Base-by-base conservation (phyloP, 192 early-diverging fungal genomes). In the Coemansia sp. region DNA sequence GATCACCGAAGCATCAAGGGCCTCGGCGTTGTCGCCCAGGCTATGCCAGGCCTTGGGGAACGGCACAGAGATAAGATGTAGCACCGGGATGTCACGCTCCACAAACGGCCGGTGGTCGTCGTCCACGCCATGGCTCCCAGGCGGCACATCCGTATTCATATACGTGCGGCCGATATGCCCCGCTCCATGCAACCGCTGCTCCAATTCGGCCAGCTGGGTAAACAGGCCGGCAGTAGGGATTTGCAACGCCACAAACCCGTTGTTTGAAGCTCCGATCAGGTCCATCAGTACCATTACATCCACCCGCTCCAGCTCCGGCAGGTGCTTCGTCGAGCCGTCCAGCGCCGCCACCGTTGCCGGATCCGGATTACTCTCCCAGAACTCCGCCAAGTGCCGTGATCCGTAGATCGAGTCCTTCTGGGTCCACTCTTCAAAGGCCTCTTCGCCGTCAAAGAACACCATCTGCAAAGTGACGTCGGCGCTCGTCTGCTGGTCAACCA, bases 401-500 rank as follows among this genome's bases (percentile, higher is more conserved):
- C 94, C 94, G 73, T 97, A 97, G 11, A 91, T 65, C 12, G 94
- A 97, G 71, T 97, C 92, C 0, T 63, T 79, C 6, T 17, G 47
- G 3, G 80, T 74, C 92, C 92, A 95, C 2, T 76, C 51, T 14
- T 41, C 49, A 59, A 91, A 90, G 4, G 94, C 91, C 56, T 98
- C 94, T 47, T 98, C 94, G 23, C 94, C 94, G 60, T 98, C 94
- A 64, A 98, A 96, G 48, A 98, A 98, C 18, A 98, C 78, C n/a
- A 98, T 41, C 63, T 98, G 94, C 35, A 96, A 32, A 7, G 85
- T 87, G 0, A 78, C 64, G 25, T 81, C 76, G 27, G 51, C 18
- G 23, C 64, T 58, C 1, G 39, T 40, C 38, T 61, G 45, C 34
- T 64, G 61, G 17, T 82, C 76, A 11, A 95, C 56, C 5, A 71